These are phyloP conservation scores for Dactylella cylindrospora DNA, from an alignment of 2,329 filamentous ascomycete species.

Conservation along the genomic window DNA sequence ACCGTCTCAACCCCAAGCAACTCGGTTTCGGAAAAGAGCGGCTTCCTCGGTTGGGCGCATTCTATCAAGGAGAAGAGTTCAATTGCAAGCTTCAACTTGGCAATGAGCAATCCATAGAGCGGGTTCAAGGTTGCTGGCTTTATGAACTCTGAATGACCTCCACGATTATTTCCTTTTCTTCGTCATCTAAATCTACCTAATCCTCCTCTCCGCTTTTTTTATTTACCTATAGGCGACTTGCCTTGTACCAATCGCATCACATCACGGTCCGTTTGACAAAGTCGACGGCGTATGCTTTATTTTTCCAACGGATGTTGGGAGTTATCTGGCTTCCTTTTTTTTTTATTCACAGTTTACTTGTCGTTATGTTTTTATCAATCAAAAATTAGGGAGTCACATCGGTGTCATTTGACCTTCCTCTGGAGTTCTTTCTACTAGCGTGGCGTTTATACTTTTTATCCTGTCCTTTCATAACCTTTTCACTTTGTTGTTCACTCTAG, in stretches of 20 bases:
- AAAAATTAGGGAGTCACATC: conserved; percentile 39
- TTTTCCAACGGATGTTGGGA: conserved; percentile 17
- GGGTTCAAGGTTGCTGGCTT: too few species aligned
- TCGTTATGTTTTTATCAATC: conserved; percentile 23
- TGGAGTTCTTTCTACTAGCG: conserved; percentile 37
- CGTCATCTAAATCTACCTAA: not conserved
- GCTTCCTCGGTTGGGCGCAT: conserved; percentile 59
- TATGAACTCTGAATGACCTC: too few species aligned
- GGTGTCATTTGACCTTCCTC: conserved; percentile 41
- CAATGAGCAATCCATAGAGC: conserved; percentile 42
- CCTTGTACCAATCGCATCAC: too few species aligned
- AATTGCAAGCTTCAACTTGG: conserved; percentile 46
- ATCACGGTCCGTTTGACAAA: too few species aligned
- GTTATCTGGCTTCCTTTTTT: conserved; percentile 3
- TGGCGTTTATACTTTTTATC: conserved; percentile 24
- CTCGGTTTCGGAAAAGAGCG: conserved; percentile 57
- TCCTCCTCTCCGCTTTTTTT: not conserved
- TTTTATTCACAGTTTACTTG: conserved; percentile 12
- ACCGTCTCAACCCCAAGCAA: conserved; percentile 44
- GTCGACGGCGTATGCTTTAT: too few species aligned
- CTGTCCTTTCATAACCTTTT: conserved; percentile 21
- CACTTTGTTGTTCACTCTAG: conserved; percentile 23
- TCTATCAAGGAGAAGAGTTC: conserved; percentile 53
- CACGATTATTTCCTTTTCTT: not conserved
- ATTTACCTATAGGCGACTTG: too few species aligned